These are phyloP conservation scores for Hymenoscyphus fructigenus DNA, from an alignment of 2,329 filamentous ascomycete genomes.

Conservation along the genomic window DNA sequence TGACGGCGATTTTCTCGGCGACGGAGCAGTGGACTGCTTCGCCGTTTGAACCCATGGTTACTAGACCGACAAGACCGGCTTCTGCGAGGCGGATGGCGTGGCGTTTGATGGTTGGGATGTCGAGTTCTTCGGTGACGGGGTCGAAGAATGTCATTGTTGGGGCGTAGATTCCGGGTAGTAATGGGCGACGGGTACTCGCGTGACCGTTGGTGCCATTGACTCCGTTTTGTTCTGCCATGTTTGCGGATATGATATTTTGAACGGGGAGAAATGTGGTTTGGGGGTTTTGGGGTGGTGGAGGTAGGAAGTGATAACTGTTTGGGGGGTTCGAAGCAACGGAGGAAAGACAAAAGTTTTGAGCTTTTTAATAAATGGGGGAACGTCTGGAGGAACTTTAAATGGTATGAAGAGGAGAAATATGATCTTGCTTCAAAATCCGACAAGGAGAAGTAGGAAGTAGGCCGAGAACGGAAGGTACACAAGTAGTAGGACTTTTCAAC, in stretches of 20 bases:
- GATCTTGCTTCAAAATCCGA: conserved; percentile 9
- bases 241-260: conserved; percentile 2
- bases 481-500: conserved; percentile 6
- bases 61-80: conserved; percentile 76
- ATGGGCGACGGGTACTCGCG: conserved; percentile 49
- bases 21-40: conserved; percentile 83
- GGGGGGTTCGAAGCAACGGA: background rate
- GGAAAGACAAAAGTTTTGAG: background rate
- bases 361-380: background rate
- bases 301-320: too few species aligned
- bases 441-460: conserved; percentile 7
- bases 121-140: conserved; percentile 78
- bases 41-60: conserved; percentile 88
- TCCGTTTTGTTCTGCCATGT: conserved; percentile 19
- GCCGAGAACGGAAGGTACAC: conserved; percentile 17
- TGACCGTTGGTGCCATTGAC: conserved; percentile 27
- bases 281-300: background rate
- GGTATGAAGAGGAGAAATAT: background rate
- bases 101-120: conserved; percentile 74
- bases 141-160: conserved; percentile 92
- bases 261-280: conserved; percentile 3
- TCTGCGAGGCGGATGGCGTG: conserved; percentile 76
- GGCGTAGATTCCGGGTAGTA: conserved; percentile 81
- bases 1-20: conserved; percentile 74
- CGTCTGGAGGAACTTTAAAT: background rate